phyloP scores from a whole-genome alignment of 106 monocot species.

The Allium sativum region DNA sequence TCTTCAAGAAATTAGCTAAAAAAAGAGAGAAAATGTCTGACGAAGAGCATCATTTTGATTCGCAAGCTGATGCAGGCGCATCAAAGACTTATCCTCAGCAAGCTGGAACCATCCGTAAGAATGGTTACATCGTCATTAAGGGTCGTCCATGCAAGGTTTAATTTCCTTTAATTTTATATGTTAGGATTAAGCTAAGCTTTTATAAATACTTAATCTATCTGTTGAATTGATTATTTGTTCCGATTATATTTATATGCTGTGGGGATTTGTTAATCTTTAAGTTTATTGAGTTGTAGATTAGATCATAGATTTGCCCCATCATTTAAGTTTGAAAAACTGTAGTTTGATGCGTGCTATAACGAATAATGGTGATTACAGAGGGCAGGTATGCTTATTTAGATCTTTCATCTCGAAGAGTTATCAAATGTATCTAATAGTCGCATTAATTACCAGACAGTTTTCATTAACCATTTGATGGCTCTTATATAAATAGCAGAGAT shows the following conservation, averaged over 20 bases:
- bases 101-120: slow-evolving; percentile 51
- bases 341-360: too few species aligned
- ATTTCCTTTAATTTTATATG: not conserved
- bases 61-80: slow-evolving; percentile 44
- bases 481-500: too few species aligned
- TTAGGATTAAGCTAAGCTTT: not conserved
- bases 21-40: slow-evolving; percentile 4
- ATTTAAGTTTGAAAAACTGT: too few species aligned
- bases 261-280: not conserved
- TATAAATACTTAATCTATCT: not conserved
- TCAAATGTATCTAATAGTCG: too few species aligned
- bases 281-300: not conserved
- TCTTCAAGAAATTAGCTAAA: not conserved
- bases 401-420: too few species aligned
- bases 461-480: too few species aligned
- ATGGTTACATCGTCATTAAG: slow-evolving; percentile 52
- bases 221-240: not conserved
- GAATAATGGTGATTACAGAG: too few species aligned
- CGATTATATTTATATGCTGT: not conserved
- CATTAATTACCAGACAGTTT: too few species aligned
- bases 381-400: too few species aligned
- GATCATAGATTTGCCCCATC: too few species aligned
- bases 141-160: slow-evolving; percentile 37
- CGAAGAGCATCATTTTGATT: slow-evolving; percentile 52
- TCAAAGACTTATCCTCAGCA: slow-evolving; percentile 60